phyloP scores from a whole-genome alignment of 1,284 basidiomycete species.

The Naganishia sp. region DNA sequence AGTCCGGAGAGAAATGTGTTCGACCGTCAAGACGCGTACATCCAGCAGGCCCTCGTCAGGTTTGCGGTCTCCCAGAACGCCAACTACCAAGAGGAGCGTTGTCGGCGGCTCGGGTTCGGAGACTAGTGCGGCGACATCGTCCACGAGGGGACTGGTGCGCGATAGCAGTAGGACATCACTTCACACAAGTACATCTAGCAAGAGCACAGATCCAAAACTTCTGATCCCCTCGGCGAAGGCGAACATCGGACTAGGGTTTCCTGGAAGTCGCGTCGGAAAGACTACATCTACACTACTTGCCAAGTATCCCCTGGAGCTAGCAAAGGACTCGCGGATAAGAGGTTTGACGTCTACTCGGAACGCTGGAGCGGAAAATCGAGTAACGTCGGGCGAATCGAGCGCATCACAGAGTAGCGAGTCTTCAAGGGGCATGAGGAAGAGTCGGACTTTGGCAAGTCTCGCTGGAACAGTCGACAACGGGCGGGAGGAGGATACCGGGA shows the following conservation, averaged over 20 bases:
- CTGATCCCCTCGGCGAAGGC: constrained; percentile 23
- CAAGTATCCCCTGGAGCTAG: constrained; percentile 18
- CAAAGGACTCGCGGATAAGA: constrained; percentile 11
- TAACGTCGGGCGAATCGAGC: constrained; percentile 6
- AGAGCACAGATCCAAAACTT: constrained; percentile 23
- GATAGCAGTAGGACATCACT: constrained; percentile 13
- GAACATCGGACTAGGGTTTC: constrained; percentile 18
- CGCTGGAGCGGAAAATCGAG: not conserved
- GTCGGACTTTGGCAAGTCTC: constrained; percentile 13
- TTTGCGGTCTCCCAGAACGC: constrained; percentile 8
- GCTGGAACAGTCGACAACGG: not conserved
- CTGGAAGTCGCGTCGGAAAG: not conserved
- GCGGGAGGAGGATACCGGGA: not conserved
- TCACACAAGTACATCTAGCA: not conserved
- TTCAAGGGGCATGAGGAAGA: constrained; percentile 7
- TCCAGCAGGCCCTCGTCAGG: constrained; percentile 7
- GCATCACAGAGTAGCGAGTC: not conserved
- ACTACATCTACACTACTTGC: not conserved
- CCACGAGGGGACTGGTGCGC: constrained; percentile 4
- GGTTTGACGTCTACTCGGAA: not conserved
- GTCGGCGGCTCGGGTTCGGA: not conserved
- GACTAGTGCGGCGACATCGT: not conserved
- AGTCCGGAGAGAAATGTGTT: constrained; percentile 18
- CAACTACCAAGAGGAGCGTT: not conserved
- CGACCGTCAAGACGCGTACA: constrained; percentile 5